Evolutionary conservation across 1,284 basidiomycete genomes (phyloP).

Genomic region (Volvariella volvacea): DNA sequence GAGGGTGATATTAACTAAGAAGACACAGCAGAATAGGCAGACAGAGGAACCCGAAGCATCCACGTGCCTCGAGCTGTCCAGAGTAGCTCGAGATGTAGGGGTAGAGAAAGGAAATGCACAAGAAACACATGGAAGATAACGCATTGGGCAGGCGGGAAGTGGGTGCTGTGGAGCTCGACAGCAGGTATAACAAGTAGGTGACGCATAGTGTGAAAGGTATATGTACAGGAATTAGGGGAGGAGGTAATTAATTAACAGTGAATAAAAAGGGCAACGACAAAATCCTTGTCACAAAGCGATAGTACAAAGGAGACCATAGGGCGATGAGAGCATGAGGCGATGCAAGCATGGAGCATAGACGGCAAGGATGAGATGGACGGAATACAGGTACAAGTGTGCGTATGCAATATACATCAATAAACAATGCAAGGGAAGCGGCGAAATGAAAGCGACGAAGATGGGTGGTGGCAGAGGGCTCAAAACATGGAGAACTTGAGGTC

Average conservation of each 20-base stretch:
- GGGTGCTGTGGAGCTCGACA: too few relatives aligned
- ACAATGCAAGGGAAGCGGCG: constrained; percentile 7
- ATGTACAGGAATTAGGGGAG: constrained; percentile 7
- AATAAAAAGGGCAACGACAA: constrained; percentile 8
- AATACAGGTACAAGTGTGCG: constrained; percentile 6
- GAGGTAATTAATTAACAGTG: constrained; percentile 6
- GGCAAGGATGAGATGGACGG: constrained; percentile 11
- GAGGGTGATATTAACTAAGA: too few relatives aligned
- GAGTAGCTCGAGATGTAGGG: too few relatives aligned
- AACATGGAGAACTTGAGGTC: constrained; percentile 45
- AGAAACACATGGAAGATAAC: too few relatives aligned
- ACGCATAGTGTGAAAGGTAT: too few relatives aligned
- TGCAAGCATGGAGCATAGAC: constrained; percentile 5
- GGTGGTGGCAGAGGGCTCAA: constrained; percentile 20
- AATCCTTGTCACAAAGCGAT: background rate
- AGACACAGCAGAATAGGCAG: background rate
- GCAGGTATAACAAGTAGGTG: too few relatives aligned
- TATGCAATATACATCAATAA: constrained; percentile 6
- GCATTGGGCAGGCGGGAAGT: too few relatives aligned
- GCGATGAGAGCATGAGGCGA: constrained; percentile 6
- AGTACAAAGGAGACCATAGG: constrained; percentile 1
- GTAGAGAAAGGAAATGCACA: too few relatives aligned
- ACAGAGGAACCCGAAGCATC: background rate
- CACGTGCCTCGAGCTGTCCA: too few relatives aligned
- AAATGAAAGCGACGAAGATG: background rate